Percentiles rank a stretch among this genome's conserved stretches.
Evolutionary conservation across 345 rosid genomes (phyloP).

Genomic region (Dipteronia sinensis): DNA sequence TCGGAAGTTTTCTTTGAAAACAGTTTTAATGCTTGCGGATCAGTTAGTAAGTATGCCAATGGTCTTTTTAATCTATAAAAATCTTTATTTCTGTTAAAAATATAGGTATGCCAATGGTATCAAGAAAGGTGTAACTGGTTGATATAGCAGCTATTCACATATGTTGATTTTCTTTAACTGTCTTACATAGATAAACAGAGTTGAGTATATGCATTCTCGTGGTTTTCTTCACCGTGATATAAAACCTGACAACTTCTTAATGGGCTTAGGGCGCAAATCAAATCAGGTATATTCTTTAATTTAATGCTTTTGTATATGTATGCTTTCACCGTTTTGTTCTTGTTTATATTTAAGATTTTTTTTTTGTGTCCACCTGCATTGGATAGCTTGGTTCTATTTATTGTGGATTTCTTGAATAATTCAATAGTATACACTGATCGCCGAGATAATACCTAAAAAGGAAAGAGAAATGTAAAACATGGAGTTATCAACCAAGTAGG

Average conservation of each 20-base stretch:
- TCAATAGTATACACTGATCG: not conserved
- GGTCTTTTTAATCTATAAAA: not conserved
- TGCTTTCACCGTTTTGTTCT: not conserved
- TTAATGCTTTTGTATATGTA: not conserved
- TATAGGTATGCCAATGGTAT: conserved; percentile 21
- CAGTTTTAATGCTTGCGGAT: conserved; percentile 94
- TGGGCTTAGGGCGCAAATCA: conserved; percentile 94
- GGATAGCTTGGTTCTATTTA: not conserved
- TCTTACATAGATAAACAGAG: conserved; percentile 66
- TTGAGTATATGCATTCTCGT: conserved; percentile 85
- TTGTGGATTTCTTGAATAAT: not conserved
- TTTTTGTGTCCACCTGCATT: not conserved
- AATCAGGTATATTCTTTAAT: conserved; percentile 60
- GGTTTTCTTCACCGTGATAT: conserved; percentile 96
- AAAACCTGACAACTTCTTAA: conserved; percentile 89
- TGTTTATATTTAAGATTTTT: not conserved
- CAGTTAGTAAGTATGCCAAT: conserved; percentile 62
- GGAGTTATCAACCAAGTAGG: not conserved
- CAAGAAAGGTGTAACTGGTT: not conserved
- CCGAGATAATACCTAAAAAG: not conserved
- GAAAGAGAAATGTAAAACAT: not conserved
- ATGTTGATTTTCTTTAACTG: conserved; percentile 8
- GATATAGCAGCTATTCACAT: conserved; percentile 8
- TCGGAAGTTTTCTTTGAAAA: conserved; percentile 73
- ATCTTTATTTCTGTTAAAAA: not conserved